Evolutionary conservation across 352 stramenopile species (phyloP), one percentile per base, ranked within the genome.

Genomic region (Globisporangium spinosum): DNA sequence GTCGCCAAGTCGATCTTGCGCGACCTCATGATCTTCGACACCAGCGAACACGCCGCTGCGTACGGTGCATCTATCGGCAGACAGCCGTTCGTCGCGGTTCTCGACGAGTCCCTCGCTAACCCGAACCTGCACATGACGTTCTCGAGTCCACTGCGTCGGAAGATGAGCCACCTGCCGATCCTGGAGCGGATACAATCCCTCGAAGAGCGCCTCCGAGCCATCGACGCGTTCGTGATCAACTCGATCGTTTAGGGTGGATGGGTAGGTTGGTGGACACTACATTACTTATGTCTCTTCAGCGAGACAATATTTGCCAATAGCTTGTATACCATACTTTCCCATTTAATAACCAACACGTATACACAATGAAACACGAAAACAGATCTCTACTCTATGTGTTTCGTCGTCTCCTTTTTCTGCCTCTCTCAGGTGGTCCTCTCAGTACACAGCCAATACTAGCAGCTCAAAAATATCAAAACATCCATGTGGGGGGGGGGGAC

Each of bases 1-100:
- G 83, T 93, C 23, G 74, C 86, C 57, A 90, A 89, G 59, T 88
- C 80, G 5, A 92, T 91, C 58, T 63, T 92, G 38, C 89, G 89
- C 40, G 80, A 92, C 38, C 78, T 92, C 62, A 85, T 91, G 76
- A 71, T 90, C 17, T 91, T 94, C 53, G 80, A 89, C 62, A 88
- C 83, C 23, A 54, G 65, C 0, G 78, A 82, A 22, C 70, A 86
- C 38, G 78, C 80, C 8, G 64, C 75, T 10, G 75, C 72, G 8
- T 90, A 91, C 32, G 80, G 76, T 20, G 58, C 20, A 0, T 74
- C 69, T 1, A 69, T 86, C 22, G 77, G 78, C n/a, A 59, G 68
- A 15, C 22, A 70, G 12, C 80, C 77, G 0, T 92, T 85, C 53
- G 76, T 69, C 10, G 79, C 76, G 0, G 77, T 87, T 54, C 64